Evolutionary conservation across 2,329 filamentous ascomycete species (phyloP).

Genomic region (Parascedosporium putredinis): DNA sequence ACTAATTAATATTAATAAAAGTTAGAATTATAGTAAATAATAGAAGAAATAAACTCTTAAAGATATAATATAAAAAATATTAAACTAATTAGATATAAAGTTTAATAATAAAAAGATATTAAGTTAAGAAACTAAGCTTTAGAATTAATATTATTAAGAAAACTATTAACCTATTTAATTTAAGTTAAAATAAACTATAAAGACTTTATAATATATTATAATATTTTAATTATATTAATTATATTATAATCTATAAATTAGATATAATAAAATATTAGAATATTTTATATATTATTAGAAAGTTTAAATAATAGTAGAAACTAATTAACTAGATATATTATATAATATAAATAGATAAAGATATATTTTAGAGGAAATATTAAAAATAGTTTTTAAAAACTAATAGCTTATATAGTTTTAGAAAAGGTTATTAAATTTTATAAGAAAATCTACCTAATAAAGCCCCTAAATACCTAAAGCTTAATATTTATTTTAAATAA

Average conservation of each 20-base stretch:
- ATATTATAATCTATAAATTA: background rate
- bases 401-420: too few relatives aligned
- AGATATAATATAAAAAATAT: background rate
- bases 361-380: too few relatives aligned
- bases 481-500: too few relatives aligned
- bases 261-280: too few relatives aligned
- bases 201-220: constrained; percentile 2
- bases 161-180: background rate
- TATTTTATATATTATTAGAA: background rate
- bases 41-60: background rate
- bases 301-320: background rate
- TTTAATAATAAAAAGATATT: too few relatives aligned
- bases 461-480: too few relatives aligned
- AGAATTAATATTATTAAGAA: constrained; percentile 8
- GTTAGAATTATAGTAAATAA: background rate
- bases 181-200: background rate
- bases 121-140: background rate
- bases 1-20: background rate
- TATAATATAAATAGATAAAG: background rate
- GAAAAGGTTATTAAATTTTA: too few relatives aligned
- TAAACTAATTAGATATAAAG: background rate
- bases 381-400: too few relatives aligned
- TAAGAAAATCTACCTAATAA: too few relatives aligned
- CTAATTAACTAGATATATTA: background rate
- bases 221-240: background rate